Conservation (phyloP, 495 filamentous ascomycete species). For the Aspergillus haitiensis region DNA sequence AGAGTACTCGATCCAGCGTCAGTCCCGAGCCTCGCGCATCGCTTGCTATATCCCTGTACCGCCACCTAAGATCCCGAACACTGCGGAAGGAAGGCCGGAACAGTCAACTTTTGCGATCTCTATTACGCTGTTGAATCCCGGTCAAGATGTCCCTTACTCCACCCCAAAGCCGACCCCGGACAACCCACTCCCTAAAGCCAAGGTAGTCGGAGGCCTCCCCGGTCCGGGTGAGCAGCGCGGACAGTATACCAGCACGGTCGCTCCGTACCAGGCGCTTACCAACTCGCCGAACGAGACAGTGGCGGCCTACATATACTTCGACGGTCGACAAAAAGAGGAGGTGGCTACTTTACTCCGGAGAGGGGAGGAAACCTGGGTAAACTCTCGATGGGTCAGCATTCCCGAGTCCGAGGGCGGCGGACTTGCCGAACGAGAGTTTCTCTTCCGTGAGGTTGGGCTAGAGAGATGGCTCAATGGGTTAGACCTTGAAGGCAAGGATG, state of each 20-base stretch:
- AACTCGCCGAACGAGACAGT: constrained; percentile 92
- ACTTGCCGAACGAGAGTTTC: constrained; percentile 92
- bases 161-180: constrained; percentile 70
- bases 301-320: constrained; percentile 98
- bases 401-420: constrained; percentile 88
- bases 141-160: constrained; percentile 85
- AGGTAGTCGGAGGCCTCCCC: constrained; percentile 71
- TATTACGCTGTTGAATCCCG: constrained; percentile 89
- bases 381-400: constrained; percentile 95
- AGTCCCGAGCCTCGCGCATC: constrained; percentile 86
- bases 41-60: constrained; percentile 96
- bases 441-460: constrained; percentile 95
- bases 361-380: constrained; percentile 98
- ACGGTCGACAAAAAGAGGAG: constrained; percentile 92
- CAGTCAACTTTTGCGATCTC: constrained; percentile 94
- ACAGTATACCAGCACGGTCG: constrained; percentile 58
- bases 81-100: constrained; percentile 71
- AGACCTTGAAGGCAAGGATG: constrained; percentile 84
- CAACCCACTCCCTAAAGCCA: constrained; percentile 73
- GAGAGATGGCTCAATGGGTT: constrained; percentile 95
- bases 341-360: constrained; percentile 90
- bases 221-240: constrained; percentile 56
- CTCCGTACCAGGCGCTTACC: constrained; percentile 85
- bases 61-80: constrained; percentile 71
- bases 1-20: constrained; percentile 93